Evolutionary conservation across 129 eudicot species (phyloP).

Genomic region (Calendula officinalis): DNA sequence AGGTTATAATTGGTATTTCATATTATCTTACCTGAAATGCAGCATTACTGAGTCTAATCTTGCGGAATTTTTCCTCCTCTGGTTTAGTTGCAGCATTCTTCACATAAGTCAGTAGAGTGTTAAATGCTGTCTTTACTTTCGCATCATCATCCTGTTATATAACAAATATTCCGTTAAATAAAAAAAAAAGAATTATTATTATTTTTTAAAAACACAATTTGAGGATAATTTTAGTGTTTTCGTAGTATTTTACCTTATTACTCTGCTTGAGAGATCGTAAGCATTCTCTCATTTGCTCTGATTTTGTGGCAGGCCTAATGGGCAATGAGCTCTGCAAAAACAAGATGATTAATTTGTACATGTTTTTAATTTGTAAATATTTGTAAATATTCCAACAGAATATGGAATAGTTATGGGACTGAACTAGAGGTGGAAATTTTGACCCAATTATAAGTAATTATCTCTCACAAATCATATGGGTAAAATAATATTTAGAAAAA

Average conservation of each 20-base stretch:
- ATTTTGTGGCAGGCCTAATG: conserved; percentile 80
- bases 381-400: conserved; percentile 12
- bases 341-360: background rate
- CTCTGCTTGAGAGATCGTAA: conserved; percentile 72
- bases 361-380: background rate
- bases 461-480: background rate
- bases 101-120: conserved; percentile 69
- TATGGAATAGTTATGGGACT: background rate
- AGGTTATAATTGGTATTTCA: background rate
- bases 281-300: conserved; percentile 95
- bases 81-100: conserved; percentile 86
- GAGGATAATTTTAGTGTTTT: background rate
- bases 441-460: background rate
- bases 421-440: background rate
- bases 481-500: too few species aligned
- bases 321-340: conserved; percentile 68
- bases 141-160: conserved; percentile 67
- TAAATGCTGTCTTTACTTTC: conserved; percentile 84
- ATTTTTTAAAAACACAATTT: too few species aligned
- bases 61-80: conserved; percentile 85
- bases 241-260: conserved; percentile 52
- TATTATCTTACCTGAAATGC: conserved; percentile 68
- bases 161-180: conserved; percentile 1
- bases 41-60: conserved; percentile 79
- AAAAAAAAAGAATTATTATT: background rate